phyloP scores from a whole-genome alignment of 2,329 filamentous ascomycete species.

The Trichoderma asperellum region DNA sequence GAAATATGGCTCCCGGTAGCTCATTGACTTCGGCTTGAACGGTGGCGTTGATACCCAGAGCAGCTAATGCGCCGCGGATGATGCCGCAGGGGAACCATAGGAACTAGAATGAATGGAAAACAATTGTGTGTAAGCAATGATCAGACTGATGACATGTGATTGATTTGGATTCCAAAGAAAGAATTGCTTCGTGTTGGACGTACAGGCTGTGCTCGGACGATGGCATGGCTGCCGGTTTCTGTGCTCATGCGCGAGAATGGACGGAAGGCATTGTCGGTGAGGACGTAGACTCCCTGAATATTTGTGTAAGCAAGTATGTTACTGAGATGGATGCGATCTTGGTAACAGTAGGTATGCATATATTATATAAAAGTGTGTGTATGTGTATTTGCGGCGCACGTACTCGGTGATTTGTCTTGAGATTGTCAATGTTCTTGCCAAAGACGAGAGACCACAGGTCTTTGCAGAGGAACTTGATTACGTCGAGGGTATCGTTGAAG shows the following conservation, averaged over 20 bases:
- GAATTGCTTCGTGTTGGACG: constrained; percentile 38
- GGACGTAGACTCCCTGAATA: constrained; percentile 82
- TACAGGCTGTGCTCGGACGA: constrained; percentile 78
- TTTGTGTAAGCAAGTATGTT: not conserved
- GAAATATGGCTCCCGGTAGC: constrained; percentile 87
- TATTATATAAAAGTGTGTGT: not conserved
- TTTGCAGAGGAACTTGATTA: constrained; percentile 98
- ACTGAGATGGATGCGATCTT: not conserved
- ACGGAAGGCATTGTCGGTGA: constrained; percentile 90
- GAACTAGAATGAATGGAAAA: constrained; percentile 60
- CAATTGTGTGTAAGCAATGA: constrained; percentile 26
- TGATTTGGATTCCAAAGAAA: not conserved
- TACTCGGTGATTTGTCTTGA: constrained; percentile 96
- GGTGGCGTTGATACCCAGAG: constrained; percentile 85
- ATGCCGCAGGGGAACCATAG: constrained; percentile 95
- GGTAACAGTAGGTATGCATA: not conserved
- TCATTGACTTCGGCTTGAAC: constrained; percentile 90
- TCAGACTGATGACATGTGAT: not conserved
- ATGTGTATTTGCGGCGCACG: constrained; percentile 32
- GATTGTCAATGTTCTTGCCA: constrained; percentile 95
- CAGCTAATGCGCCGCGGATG: constrained; percentile 88
- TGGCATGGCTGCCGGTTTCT: constrained; percentile 72
- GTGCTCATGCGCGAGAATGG: constrained; percentile 90
- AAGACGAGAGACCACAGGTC: constrained; percentile 95
- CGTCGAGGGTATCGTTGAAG: constrained; percentile 89